A percentile compares a stretch with the other conserved stretches of the same genome.
Evolutionary conservation across 129 eudicot genomes (phyloP).

Genomic region (Chrysanthemum seticuspe): DNA sequence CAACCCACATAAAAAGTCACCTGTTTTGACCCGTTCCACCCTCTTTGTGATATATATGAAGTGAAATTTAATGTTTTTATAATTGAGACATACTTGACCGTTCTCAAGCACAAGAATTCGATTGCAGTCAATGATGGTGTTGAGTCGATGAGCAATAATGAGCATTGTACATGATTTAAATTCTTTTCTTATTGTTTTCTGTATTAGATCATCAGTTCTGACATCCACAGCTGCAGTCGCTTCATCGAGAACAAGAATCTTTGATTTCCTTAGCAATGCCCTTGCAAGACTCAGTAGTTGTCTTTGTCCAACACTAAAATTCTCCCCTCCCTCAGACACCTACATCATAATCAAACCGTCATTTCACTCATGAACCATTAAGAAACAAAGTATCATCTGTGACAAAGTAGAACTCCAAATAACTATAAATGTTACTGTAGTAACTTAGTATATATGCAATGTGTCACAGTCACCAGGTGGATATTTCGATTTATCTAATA

Average conservation of each 20-base stretch:
- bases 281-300: conserved; percentile 89
- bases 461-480: not conserved
- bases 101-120: conserved; percentile 77
- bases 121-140: conserved; percentile 88
- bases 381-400: not conserved
- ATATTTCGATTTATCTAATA: not conserved
- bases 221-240: conserved; percentile 99
- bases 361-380: conserved; percentile 3
- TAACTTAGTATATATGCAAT: too few species aligned
- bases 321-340: conserved; percentile 96
- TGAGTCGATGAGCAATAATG: conserved; percentile 90
- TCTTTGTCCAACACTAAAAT: conserved; percentile 96
- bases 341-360: conserved; percentile 22
- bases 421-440: not conserved
- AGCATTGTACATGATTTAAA: conserved; percentile 98
- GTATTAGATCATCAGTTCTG: conserved; percentile 93
- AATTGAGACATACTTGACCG: conserved; percentile 60
- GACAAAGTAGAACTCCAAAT: not conserved
- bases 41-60: not conserved
- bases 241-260: conserved; percentile 97
- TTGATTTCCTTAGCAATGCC: conserved; percentile 85
- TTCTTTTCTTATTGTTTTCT: conserved; percentile 90
- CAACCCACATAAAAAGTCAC: not conserved
- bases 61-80: not conserved
- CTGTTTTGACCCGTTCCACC: not conserved